phyloP scores from a whole-genome alignment of 257 asterid genomes.

The Solanum etuberosum region DNA sequence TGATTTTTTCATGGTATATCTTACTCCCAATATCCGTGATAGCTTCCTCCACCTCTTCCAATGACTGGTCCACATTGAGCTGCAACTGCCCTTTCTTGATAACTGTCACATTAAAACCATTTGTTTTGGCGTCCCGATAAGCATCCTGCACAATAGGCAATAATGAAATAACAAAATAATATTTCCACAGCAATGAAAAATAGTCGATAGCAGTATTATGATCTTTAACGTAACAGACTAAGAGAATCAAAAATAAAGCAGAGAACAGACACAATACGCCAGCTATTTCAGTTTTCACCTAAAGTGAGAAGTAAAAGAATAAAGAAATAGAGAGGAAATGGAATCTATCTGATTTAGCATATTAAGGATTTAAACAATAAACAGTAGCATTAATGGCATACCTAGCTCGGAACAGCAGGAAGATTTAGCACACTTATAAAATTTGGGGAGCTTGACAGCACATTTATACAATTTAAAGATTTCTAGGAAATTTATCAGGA shows the following conservation, averaged over 20 bases:
- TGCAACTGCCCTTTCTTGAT: slow-evolving; percentile 68
- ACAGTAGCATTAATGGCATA: neutral
- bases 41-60: slow-evolving; percentile 89
- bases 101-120: slow-evolving; percentile 84
- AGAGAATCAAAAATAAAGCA: neutral
- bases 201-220: neutral
- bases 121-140: slow-evolving; percentile 75
- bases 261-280: neutral
- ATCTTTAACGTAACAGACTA: neutral
- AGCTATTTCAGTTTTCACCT: neutral
- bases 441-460: neutral
- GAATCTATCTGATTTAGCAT: neutral
- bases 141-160: slow-evolving; percentile 54
- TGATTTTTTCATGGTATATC: slow-evolving; percentile 75
- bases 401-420: neutral
- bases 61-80: slow-evolving; percentile 72
- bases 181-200: neutral
- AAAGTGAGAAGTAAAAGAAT: neutral
- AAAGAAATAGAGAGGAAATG: neutral
- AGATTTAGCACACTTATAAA: neutral
- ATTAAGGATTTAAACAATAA: neutral
- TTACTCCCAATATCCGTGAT: slow-evolving; percentile 73
- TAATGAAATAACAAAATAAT: neutral
- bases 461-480: neutral
- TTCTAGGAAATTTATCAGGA: neutral